Evolutionary conservation across 2,329 filamentous ascomycete genomes (phyloP), one percentile per base, ranked within the genome.

Genomic region (Metarhizium robertsii): DNA sequence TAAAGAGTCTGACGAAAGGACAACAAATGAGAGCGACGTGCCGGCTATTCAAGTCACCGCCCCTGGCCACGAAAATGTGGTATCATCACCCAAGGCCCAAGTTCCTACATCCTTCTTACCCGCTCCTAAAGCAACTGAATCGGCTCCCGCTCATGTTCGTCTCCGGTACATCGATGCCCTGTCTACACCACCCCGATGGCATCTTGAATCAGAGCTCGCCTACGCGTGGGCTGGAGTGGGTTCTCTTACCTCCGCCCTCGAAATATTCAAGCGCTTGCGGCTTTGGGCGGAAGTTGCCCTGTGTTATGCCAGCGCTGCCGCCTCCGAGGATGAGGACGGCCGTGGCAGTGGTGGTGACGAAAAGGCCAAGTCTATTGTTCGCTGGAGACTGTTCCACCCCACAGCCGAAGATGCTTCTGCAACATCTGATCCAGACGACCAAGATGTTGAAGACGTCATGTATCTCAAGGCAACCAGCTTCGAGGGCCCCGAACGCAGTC

Each of bases 231-330:
- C 92, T 0, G 81, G 84, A 50, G 81, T 96, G 2, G 94, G 94
- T 10, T 95, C 91, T 45, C 75, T 99, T 2, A 80, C 90, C 3
- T 95, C 92, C 0, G 94, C 94, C 0, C 79, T 99, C 1, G 94
- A 96, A 58, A 97, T 99, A 58, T 99, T 97, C 72, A 92, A 96
- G 72, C 82, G 94, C 3, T 75, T 99, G 18, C 85, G 91, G 55
- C 86, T 97, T 69, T 97, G 94, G 91, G 89, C 94, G 1, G 94
- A 99, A 71, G 90, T 92, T 4, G 92, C 94, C 0, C 78, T 99
- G 2, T 99, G 94, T 68, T 86, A 90, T 64, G 92, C 90, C 13
- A 78, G 72, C 66, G 77, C 68, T 49, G 81, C 73, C 20, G 75
- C 72, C 53, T 78, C 83, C 0, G 88, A 86, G 0, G 80, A 83